These are phyloP conservation scores for Aspergillus egyptiacus DNA, from an alignment of 495 filamentous ascomycete genomes.

Conservation along the genomic window DNA sequence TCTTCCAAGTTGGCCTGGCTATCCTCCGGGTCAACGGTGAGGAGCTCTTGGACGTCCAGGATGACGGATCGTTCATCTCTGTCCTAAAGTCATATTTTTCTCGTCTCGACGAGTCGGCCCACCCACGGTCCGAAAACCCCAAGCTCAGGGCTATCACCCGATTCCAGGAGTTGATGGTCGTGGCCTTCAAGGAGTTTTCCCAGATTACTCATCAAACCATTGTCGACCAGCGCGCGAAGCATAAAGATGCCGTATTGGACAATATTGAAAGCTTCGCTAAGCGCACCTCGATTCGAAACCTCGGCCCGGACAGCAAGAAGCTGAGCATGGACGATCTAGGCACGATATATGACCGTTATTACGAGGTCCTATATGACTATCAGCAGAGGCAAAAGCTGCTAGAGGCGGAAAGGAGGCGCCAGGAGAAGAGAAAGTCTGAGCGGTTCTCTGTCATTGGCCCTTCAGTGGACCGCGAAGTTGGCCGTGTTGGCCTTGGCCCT, in stretches of 20 bases:
- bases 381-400: constrained; percentile 74
- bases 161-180: constrained; percentile 98
- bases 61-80: constrained; percentile 95
- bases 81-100: constrained; percentile 93
- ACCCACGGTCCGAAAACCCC: constrained; percentile 88
- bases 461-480: constrained; percentile 44
- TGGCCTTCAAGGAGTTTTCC: constrained; percentile 96
- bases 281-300: constrained; percentile 89
- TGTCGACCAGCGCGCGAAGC: constrained; percentile 78
- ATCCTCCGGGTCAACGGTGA: constrained; percentile 98
- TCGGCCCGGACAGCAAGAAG: constrained; percentile 90
- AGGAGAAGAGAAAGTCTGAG: constrained; percentile 51
- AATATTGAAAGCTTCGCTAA: constrained; percentile 98
- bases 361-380: constrained; percentile 81
- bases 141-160: constrained; percentile 88
- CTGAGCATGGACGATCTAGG: constrained; percentile 79
- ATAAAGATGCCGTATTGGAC: constrained; percentile 85
- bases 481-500: constrained; percentile 82
- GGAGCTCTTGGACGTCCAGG: constrained; percentile 88
- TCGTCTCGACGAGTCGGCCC: constrained; percentile 87
- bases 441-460: constrained; percentile 38
- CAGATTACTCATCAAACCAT: constrained; percentile 91
- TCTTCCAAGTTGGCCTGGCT: constrained; percentile 93
- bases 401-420: constrained; percentile 61
- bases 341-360: constrained; percentile 88